These are phyloP conservation scores for Fonsecaea multimorphosa DNA, from an alignment of 2,329 filamentous ascomycete genomes.

Conservation along the genomic window DNA sequence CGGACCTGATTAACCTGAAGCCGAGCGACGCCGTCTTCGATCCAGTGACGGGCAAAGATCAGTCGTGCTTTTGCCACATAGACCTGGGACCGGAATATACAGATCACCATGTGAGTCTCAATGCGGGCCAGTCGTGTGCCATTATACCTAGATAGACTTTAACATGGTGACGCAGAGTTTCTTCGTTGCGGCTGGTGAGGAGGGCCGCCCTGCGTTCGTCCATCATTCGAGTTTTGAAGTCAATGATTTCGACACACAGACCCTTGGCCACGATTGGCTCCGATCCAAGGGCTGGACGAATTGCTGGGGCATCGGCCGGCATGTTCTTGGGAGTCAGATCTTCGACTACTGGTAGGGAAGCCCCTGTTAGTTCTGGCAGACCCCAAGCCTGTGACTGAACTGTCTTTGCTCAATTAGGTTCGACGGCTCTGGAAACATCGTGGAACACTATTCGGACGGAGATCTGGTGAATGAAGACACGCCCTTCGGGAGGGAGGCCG, in stretches of 20 bases:
- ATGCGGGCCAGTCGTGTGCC: conserved; percentile 44
- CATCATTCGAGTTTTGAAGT: conserved; percentile 75
- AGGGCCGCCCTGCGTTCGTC: conserved; percentile 53
- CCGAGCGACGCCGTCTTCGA: conserved; percentile 52
- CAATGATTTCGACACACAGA: conserved; percentile 73
- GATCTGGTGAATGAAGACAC: conserved; percentile 52
- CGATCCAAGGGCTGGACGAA: conserved; percentile 65
- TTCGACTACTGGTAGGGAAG: conserved; percentile 71
- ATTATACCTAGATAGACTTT: too few species aligned
- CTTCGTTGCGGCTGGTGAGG: conserved; percentile 41
- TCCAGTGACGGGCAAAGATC: conserved; percentile 36
- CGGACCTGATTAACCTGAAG: conserved; percentile 52
- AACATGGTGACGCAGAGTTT: conserved; percentile 25
- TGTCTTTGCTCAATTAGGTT: conserved; percentile 56
- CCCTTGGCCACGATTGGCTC: conserved; percentile 73
- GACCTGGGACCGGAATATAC: conserved; percentile 54
- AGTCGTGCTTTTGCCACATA: conserved; percentile 57
- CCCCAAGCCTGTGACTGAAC: conserved; percentile 7
- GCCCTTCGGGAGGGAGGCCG: conserved; percentile 42
- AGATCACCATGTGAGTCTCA: conserved; percentile 59
- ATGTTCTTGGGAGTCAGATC: conserved; percentile 72
- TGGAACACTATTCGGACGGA: conserved; percentile 74
- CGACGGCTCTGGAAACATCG: conserved; percentile 66
- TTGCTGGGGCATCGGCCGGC: conserved; percentile 74
- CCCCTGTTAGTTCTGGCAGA: neutral